Base-by-base conservation (phyloP, 495 filamentous ascomycete genomes). In the Penicillium roqueforti region DNA sequence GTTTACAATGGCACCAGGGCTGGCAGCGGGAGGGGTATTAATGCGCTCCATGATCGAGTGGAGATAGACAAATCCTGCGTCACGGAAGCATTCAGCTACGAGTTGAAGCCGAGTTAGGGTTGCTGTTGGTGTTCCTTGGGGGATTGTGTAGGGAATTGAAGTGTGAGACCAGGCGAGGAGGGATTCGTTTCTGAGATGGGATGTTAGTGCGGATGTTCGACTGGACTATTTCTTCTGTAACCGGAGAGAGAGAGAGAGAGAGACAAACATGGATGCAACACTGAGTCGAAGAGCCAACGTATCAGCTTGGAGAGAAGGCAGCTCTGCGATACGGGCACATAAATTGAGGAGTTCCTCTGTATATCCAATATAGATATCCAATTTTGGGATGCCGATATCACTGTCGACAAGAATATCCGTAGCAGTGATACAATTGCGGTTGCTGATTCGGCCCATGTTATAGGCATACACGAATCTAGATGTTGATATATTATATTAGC, bases 351-450 rank as follows among this genome's bases (percentile, higher is more conserved):
- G 61, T 18, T 77, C 68, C 42, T 77, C 74, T 0, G 71, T 75
- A 41, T 73, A 77, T 4, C 74, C 74, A 28, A 75, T 65, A 50
- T 77, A 77, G 26, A 73, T 74, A 46, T 75, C 72, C 14, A 77
- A 55, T 53, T 67, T 71, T 8, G 64, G 68, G 43, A 63, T 45
- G 2, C 55, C 65, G 19, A 68, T 48, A 11, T 65, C 54, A 9
- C 68, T 66, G 4, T 63, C 54, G 28, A 59, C 60, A 1, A 59
- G 55, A 18, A 44, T 19, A 6, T 55, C 55, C 1, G 43, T 19
- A 11, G 55, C 34, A 32, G 57, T 61, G 31, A 69, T 62, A 14
- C 57, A 56, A n/a, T 61, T 65, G 19, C 59, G 68, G 37, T 70
- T 73, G 50, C 65, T 74, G 51, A 77, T 68, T 16, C 62, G 68